Evolutionary conservation across 495 filamentous ascomycete genomes (phyloP).

Genomic region (Neurospora sp.): DNA sequence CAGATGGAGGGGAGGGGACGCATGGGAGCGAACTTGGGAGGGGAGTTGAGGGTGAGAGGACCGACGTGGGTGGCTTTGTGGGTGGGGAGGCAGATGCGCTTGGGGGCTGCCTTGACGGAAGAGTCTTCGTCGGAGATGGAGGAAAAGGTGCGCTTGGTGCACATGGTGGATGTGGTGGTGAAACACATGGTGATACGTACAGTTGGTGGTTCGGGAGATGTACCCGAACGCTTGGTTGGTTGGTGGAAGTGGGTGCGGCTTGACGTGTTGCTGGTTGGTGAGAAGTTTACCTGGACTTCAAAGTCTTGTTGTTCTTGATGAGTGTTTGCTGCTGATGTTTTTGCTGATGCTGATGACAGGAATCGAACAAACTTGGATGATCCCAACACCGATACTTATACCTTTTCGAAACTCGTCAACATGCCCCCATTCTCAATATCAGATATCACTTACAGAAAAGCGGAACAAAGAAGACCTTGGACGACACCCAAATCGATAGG

Average conservation of each 20-base stretch:
- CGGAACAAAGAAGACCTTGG: not conserved
- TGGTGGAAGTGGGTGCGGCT: not conserved
- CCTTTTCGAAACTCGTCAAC: not conserved
- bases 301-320: not conserved
- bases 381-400: not conserved
- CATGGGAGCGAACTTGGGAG: not conserved
- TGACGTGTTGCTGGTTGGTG: not conserved
- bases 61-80: not conserved
- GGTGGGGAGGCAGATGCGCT: not conserved
- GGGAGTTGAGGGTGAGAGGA: not conserved
- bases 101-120: not conserved
- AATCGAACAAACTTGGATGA: not conserved
- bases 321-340: not conserved
- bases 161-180: not conserved
- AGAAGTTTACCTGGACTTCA: not conserved
- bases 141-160: not conserved
- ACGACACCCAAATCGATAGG: not conserved
- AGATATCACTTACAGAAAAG: not conserved
- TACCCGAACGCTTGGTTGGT: not conserved
- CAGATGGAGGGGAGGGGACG: not conserved
- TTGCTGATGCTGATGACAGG: not conserved
- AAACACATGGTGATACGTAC: not conserved
- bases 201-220: not conserved
- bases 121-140: not conserved
- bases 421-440: not conserved